Evolutionary conservation across 805 yeast genomes (phyloP), one percentile per base, ranked within the genome.

Genomic region (Kockiozyma suomiensis): DNA sequence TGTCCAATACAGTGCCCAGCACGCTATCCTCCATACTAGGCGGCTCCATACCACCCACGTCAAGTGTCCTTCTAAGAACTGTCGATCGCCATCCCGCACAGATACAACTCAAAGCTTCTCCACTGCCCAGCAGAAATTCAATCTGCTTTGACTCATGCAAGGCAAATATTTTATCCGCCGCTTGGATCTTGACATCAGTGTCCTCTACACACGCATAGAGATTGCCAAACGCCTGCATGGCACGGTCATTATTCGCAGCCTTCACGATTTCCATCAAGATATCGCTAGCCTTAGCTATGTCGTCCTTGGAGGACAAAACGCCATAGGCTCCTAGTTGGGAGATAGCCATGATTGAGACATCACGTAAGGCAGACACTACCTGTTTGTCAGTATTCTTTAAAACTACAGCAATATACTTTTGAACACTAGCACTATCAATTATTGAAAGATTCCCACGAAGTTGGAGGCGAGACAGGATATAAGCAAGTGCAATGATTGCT

Each of bases 71-170:
- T 28, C 71, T 69, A 64, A 90, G 72, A 13, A 80, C 77, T 30
- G 75, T 78, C 0, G 96, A 85, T 2, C 79, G 72, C 94, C 96
- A 87, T 0, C 97, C 96, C 19, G 84, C 80, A 0, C 89, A 85
- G 4, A 87, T 68, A 13, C 89, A 77, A 26, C 88, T 79, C 19
- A 92, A 73, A 0, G 96, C 91, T 70, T 93, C 98, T 54, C 98
- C 97, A 49, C 86, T 80, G 0, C 90, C 79, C 66, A 93, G 90
- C 21, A 87, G 74, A 52, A 78, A 82, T 61, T 93, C 97, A n/a
- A 84, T 77, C 61, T 88, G 90, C 63, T 87, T 90, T 0, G 90
- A 81, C 35, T 62, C 70, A 70, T 87, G 85, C 0, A 88, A 79
- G 2, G 82, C 85, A 66, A 79, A 84, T 1, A 90, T 68, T 0